A percentile compares a stretch with the other conserved stretches of the same genome.
These are phyloP conservation scores for Vanderwaltozyma tropicalis DNA, from an alignment of 805 yeast genomes.

Conservation along the genomic window DNA sequence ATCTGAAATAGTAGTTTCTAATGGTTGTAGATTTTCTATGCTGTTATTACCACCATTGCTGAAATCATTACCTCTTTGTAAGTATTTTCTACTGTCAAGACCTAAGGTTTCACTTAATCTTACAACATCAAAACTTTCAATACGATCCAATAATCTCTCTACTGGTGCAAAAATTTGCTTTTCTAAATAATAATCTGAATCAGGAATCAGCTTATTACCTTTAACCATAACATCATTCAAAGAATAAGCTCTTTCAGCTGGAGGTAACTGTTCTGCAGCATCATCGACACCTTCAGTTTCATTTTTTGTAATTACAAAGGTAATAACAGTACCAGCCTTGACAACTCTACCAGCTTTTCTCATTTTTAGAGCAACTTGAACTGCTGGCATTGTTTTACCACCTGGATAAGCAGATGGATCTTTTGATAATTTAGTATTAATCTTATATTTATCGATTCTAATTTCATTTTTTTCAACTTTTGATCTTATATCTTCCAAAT, in stretches of 20 bases:
- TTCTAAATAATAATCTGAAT: conserved; percentile 68
- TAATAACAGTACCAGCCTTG: conserved; percentile 81
- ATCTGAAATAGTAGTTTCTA: conserved; percentile 74
- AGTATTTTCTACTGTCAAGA: conserved; percentile 57
- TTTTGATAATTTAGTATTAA: conserved; percentile 81
- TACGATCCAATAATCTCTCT: conserved; percentile 71
- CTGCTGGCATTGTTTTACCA: conserved; percentile 76
- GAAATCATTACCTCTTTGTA: conserved; percentile 28
- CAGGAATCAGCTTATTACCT: conserved; percentile 48
- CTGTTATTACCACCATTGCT: conserved; percentile 18
- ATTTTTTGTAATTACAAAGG: conserved; percentile 60
- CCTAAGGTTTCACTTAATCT: conserved; percentile 72
- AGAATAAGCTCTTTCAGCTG: conserved; percentile 65
- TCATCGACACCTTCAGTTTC: conserved; percentile 31
- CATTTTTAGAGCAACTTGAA: conserved; percentile 79
- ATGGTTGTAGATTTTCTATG: conserved; percentile 47
- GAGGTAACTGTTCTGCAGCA: conserved; percentile 3
- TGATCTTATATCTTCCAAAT: conserved; percentile 49
- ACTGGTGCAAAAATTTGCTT: conserved; percentile 88
- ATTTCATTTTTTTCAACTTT: conserved; percentile 53
- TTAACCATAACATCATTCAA: conserved; percentile 58
- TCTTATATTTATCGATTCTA: conserved; percentile 58
- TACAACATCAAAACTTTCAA: conserved; percentile 77
- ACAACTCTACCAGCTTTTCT: conserved; percentile 76
- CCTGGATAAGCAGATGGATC: conserved; percentile 79